Percentiles rank a stretch among this genome's conserved stretches.
phyloP scores from a whole-genome alignment of 345 rosid species.

The Linum trigynum region DNA sequence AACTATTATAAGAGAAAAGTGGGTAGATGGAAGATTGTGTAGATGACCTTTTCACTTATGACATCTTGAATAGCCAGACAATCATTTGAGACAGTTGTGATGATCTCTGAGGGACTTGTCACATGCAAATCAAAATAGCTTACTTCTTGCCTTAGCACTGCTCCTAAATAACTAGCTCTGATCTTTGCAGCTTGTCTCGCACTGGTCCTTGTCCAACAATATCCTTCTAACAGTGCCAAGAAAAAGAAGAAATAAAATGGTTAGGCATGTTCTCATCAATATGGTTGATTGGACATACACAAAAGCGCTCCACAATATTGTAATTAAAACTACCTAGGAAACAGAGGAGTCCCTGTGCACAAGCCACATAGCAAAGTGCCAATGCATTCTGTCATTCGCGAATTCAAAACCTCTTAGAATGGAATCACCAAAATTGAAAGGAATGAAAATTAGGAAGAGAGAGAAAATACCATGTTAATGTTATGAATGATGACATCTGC shows the following conservation, averaged over 20 bases:
- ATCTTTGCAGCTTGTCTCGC: constrained; percentile 75
- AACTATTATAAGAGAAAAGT: constrained; percentile 38
- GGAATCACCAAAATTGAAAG: constrained; percentile 1
- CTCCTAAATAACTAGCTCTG: constrained; percentile 65
- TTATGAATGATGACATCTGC: constrained; percentile 27
- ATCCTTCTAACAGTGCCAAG: constrained; percentile 41
- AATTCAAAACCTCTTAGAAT: background rate
- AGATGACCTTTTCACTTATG: background rate
- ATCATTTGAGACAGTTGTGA: constrained; percentile 73
- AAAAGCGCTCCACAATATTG: background rate
- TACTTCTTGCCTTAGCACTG: constrained; percentile 80
- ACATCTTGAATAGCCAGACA: constrained; percentile 38
- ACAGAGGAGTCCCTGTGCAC: constrained; percentile 60
- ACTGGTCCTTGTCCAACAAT: constrained; percentile 86
- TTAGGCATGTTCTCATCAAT: too few species aligned
- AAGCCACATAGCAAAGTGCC: constrained; percentile 53
- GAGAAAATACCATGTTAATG: constrained; percentile 38
- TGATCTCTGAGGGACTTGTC: constrained; percentile 61
- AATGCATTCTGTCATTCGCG: constrained; percentile 48
- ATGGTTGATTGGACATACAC: background rate
- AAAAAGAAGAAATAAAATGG: background rate
- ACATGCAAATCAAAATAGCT: constrained; percentile 75
- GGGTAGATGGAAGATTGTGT: background rate
- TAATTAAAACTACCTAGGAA: constrained; percentile 43
- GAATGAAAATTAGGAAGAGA: background rate